These are phyloP conservation scores for Andrographis paniculata DNA, from an alignment of 305 asterid genomes.

Conservation along the genomic window DNA sequence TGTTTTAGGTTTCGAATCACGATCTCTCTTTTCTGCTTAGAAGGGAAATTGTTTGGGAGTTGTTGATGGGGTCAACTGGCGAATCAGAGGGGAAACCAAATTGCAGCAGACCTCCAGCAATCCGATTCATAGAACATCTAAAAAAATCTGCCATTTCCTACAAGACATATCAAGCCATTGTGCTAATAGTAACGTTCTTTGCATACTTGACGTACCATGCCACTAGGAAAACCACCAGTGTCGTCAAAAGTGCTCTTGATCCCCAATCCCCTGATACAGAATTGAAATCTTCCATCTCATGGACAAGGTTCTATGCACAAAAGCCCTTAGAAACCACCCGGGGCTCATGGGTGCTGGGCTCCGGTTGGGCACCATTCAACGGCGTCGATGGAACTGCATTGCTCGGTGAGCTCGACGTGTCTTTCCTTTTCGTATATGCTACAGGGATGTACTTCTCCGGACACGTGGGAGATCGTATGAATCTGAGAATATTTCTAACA, in stretches of 20 bases:
- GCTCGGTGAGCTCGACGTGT: slow-evolving; percentile 67
- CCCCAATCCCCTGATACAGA: slow-evolving; percentile 34
- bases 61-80: slow-evolving; percentile 35
- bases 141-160: slow-evolving; percentile 45
- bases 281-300: slow-evolving; percentile 12
- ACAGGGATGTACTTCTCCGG: slow-evolving; percentile 63
- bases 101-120: slow-evolving; percentile 40
- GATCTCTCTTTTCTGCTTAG: slow-evolving; percentile 2
- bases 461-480: slow-evolving; percentile 56
- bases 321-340: slow-evolving; percentile 11
- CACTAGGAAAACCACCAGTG: slow-evolving; percentile 65
- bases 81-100: slow-evolving; percentile 20
- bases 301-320: slow-evolving; percentile 21
- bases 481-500: slow-evolving; percentile 48
- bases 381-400: slow-evolving; percentile 48
- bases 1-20: slow-evolving; percentile 15
- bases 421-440: slow-evolving; percentile 60
- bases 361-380: slow-evolving; percentile 64
- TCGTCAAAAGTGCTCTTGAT: slow-evolving; percentile 69
- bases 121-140: slow-evolving; percentile 31
- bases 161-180: slow-evolving; percentile 50
- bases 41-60: neutral
- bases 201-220: slow-evolving; percentile 63
- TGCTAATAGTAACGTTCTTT: slow-evolving; percentile 52
- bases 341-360: slow-evolving; percentile 23